Conservation (phyloP, 345 rosid genomes). For the Camelina neglecta region DNA sequence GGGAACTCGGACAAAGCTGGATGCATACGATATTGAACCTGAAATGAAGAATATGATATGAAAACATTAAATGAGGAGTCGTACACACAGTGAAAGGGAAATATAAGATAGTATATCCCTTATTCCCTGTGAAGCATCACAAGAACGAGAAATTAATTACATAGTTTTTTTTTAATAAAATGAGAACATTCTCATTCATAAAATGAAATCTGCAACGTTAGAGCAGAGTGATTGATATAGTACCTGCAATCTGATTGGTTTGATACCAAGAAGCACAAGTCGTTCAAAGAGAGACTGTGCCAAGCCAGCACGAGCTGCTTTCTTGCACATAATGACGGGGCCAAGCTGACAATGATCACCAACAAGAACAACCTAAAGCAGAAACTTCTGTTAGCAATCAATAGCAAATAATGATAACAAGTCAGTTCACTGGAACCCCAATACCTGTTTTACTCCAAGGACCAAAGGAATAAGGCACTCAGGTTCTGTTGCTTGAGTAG, state of each 20-base stretch:
- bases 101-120: background rate
- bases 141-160: background rate
- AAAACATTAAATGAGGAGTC: constrained; percentile 24
- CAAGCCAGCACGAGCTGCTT: constrained; percentile 99
- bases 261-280: constrained; percentile 92
- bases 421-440: constrained; percentile 11
- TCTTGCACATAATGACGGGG: constrained; percentile 99
- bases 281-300: constrained; percentile 99
- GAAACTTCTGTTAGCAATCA: constrained; percentile 23
- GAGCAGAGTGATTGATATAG: constrained; percentile 15
- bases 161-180: background rate
- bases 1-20: constrained; percentile 98
- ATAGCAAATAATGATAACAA: constrained; percentile 23
- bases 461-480: constrained; percentile 99
- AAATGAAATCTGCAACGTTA: constrained; percentile 14
- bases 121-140: background rate
- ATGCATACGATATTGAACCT: constrained; percentile 99
- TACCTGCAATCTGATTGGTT: constrained; percentile 99
- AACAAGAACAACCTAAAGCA: constrained; percentile 83
- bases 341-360: constrained; percentile 99
- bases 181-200: background rate
- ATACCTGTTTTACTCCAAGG: constrained; percentile 97
- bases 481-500: constrained; percentile 98
- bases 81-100: background rate
- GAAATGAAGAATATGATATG: constrained; percentile 34